These are phyloP conservation scores for Tympanopsis confertula DNA, from an alignment of 2,329 filamentous ascomycete species.

Conservation along the genomic window DNA sequence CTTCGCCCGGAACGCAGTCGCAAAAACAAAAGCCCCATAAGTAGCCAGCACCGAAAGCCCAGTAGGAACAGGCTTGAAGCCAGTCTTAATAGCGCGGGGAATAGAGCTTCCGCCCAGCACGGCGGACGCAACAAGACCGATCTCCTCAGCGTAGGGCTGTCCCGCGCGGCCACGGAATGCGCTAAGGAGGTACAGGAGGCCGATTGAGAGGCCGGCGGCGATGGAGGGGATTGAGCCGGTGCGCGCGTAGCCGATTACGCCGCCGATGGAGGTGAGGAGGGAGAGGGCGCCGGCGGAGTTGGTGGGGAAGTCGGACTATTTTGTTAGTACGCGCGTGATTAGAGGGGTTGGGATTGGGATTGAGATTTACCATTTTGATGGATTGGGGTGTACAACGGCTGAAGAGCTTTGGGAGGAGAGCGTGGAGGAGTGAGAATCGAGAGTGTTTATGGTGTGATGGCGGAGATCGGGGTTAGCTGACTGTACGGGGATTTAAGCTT, in stretches of 20 bases:
- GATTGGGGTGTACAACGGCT: too few relatives aligned
- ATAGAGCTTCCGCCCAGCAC: neutral
- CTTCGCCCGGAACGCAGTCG: neutral
- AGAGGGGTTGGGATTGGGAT: too few relatives aligned
- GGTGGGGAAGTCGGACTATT: too few relatives aligned
- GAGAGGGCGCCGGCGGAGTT: conserved; percentile 1
- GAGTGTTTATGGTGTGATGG: too few relatives aligned
- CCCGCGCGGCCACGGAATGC: neutral
- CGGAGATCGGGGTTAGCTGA: too few relatives aligned
- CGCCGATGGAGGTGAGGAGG: conserved; percentile 1
- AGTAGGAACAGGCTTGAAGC: neutral
- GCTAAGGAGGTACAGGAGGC: neutral
- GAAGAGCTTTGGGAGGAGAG: too few relatives aligned
- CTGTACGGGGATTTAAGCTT: too few relatives aligned
- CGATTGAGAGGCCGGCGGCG: neutral
- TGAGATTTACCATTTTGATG: too few relatives aligned
- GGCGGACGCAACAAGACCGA: neutral
- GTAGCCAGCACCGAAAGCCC: neutral
- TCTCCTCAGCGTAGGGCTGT: neutral
- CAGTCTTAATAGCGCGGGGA: neutral
- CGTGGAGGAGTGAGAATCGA: too few relatives aligned
- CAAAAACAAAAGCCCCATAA: neutral
- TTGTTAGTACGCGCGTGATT: too few relatives aligned
- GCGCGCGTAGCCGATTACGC: conserved; percentile 1
- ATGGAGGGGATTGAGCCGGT: conserved; percentile 1